Base-by-base conservation (phyloP, 1,139 yeast species). In the Arxiozyma heterogenica region DNA sequence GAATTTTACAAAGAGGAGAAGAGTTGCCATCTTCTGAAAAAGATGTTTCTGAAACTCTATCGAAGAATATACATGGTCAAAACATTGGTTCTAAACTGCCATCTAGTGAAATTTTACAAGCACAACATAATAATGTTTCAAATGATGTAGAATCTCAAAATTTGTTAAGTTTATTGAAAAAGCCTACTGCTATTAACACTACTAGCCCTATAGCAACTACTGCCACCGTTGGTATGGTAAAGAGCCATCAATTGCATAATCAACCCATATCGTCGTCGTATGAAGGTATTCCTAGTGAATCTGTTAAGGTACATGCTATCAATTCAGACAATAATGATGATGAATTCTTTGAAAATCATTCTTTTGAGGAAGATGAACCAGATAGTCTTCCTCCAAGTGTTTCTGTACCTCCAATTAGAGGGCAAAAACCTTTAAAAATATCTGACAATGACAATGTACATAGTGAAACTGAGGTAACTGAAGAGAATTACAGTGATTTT, bases 1-100 rank as follows among this genome's bases (percentile, higher is more conserved):
- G 61, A 54, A 44, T 69, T 8, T 45, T 69, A 54, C 69, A 66
- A 57, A 65, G 72, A 53, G 71, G 71, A 12, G 67, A 69, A 48
- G 57, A 53, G 11, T 41, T 62, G 22, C 25, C 47, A 6, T 21
- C 51, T 20, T 17, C 8, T 4, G n/a, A 30, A 6, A 21, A 39
- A 11, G 23, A 41, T 18, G 55, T 49, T 17, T 54, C 58, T 15
- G 49, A 47, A 4, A 23, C 50, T 11, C 46, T 55, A 21, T 41
- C 51, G 42, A 53, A 50, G 20, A 34, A 51, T 11, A 17, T 52
- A 15, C 55, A 55, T 44, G 38, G 30, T 17, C 47, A 48, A 17
- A 34, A 38, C 5, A 20, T 23, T 4, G 15, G 17, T 12, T 41
- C 47, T 12, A 38, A 30, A 48, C 17, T 34, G 43, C 18, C 30